Conservation (phyloP, 163 green algal genomes). For the Scenedesmus sp. region DNA sequence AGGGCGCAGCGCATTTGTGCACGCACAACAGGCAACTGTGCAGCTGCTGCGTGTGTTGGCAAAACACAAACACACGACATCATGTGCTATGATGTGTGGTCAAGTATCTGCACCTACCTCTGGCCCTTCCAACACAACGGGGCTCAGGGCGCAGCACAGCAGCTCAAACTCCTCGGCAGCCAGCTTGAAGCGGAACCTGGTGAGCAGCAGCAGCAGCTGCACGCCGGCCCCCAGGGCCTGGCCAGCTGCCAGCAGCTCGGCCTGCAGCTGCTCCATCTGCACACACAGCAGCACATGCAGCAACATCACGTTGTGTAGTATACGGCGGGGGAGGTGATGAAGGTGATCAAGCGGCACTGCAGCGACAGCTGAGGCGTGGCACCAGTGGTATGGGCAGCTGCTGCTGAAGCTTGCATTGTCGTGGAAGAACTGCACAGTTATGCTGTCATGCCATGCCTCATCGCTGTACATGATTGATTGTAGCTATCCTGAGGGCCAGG, state of each 20-base stretch:
- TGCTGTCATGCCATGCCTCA: no score
- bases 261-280: constrained; percentile 59
- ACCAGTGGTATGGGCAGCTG: neutral
- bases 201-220: constrained; percentile 76
- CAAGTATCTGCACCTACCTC: neutral
- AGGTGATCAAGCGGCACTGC: no score
- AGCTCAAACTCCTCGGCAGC: constrained; percentile 53
- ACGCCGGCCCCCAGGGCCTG: constrained; percentile 58
- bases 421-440: neutral
- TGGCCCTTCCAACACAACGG: neutral
- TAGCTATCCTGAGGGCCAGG: no score
- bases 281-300: neutral
- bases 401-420: neutral
- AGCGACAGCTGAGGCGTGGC: no score
- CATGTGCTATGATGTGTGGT: neutral
- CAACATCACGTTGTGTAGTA: neutral
- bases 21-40: no score
- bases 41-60: no score
- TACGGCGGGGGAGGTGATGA: neutral
- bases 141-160: constrained; percentile 45
- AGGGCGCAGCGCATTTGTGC: neutral
- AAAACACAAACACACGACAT: no score
- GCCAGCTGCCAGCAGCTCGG: neutral
- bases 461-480: no score
- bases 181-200: constrained; percentile 61